Conservation (phyloP, 108 stramenopile genomes). For the Epithemia pelagica region DNA sequence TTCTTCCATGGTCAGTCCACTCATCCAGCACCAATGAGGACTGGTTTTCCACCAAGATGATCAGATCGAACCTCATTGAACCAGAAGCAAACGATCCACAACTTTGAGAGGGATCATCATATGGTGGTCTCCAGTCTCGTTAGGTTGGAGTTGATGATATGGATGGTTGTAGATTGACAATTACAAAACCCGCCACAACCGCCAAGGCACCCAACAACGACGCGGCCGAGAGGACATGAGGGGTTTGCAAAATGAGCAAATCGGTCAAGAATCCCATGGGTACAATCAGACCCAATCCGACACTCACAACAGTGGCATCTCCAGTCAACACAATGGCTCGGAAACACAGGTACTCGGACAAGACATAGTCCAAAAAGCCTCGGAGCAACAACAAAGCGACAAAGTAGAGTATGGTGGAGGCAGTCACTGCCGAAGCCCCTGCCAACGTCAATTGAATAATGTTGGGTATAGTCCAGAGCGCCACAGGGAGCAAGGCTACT, state of each 20-base stretch:
- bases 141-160: background rate
- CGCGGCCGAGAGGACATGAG: slow-evolving; percentile 3
- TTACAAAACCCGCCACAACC: slow-evolving; percentile 9
- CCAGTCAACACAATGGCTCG: slow-evolving; percentile 19
- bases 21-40: too few relatives aligned
- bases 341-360: slow-evolving; percentile 23
- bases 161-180: slow-evolving; percentile 10
- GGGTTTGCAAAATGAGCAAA: slow-evolving; percentile 1
- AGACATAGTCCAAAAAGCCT: slow-evolving; percentile 22
- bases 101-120: too few relatives aligned
- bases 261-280: slow-evolving; percentile 28
- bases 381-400: slow-evolving; percentile 4
- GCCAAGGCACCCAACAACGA: slow-evolving; percentile 10
- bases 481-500: slow-evolving; percentile 14
- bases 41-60: too few relatives aligned
- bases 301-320: slow-evolving; percentile 16
- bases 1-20: too few relatives aligned
- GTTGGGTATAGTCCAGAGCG: background rate
- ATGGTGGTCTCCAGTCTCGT: too few relatives aligned
- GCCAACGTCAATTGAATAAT: background rate
- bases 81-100: too few relatives aligned
- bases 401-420: background rate
- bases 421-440: background rate
- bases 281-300: slow-evolving; percentile 24
- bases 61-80: too few relatives aligned